Percentiles rank a stretch among this genome's conserved stretches.
Evolutionary conservation across 2,329 filamentous ascomycete species (phyloP).

Genomic region (Paecilomyces sp.): DNA sequence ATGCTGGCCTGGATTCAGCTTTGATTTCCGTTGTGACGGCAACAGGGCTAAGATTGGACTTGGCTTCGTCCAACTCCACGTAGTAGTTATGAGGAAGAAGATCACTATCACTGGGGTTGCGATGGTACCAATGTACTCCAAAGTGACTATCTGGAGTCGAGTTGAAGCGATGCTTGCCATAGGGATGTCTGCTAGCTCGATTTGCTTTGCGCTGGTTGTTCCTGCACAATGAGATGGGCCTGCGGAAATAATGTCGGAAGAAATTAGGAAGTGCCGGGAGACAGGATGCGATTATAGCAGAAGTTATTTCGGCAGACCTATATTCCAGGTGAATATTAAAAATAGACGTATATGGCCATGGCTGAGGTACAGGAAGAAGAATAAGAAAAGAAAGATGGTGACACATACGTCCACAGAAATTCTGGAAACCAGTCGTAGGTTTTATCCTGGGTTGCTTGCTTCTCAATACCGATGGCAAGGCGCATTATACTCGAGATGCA

Average conservation of each 20-base stretch:
- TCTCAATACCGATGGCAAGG: conserved; percentile 12
- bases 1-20: neutral
- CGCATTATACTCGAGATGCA: conserved; percentile 18
- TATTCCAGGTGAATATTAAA: neutral
- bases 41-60: neutral
- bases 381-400: neutral
- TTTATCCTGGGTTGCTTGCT: conserved; percentile 10
- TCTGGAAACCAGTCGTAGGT: conserved; percentile 17
- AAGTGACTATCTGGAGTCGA: neutral
- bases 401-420: conserved; percentile 19
- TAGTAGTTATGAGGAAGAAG: neutral
- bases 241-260: conserved; percentile 13
- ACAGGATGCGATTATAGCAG: conserved; percentile 16
- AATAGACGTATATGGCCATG: neutral
- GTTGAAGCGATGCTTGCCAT: neutral
- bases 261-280: conserved; percentile 15
- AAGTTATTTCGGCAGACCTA: conserved; percentile 18
- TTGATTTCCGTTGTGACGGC: neutral
- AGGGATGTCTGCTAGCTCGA: neutral
- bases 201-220: neutral
- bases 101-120: neutral
- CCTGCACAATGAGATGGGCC: neutral
- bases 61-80: neutral
- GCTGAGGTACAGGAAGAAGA: neutral
- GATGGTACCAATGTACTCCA: neutral